phyloP scores from a whole-genome alignment of 148 eudicot species.

The Diospyros lotus region DNA sequence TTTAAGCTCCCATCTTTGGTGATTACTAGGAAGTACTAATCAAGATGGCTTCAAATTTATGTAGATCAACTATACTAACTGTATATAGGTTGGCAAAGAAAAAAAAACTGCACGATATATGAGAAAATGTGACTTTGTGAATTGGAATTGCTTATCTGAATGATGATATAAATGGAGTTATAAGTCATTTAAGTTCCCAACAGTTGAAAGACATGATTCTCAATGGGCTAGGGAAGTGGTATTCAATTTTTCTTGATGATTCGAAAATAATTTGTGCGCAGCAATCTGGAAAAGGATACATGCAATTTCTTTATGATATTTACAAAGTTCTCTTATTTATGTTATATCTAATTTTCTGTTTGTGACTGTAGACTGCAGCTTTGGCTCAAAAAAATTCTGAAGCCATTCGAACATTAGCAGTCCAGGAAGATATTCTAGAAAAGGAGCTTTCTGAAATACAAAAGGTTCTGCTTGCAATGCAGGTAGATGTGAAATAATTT shows the following conservation, averaged over 20 bases:
- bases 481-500: slow-evolving; percentile 42
- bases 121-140: background rate
- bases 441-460: slow-evolving; percentile 93
- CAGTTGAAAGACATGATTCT: background rate
- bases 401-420: slow-evolving; percentile 78
- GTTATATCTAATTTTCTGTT: slow-evolving; percentile 5
- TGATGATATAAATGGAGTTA: background rate
- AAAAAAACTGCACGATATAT: background rate
- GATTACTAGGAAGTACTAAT: no score
- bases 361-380: slow-evolving; percentile 66
- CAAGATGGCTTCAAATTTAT: no score
- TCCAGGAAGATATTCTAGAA: slow-evolving; percentile 68
- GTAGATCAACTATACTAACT: no score
- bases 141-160: slow-evolving; percentile 2
- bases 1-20: background rate
- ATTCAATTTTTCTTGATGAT: background rate
- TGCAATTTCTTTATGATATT: background rate
- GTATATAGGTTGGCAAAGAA: no score
- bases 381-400: slow-evolving; percentile 93
- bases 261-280: background rate
- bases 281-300: background rate
- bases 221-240: background rate
- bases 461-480: slow-evolving; percentile 93
- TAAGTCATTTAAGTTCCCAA: background rate
- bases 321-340: background rate